Conservation (phyloP, 1,284 basidiomycete genomes). For the Sanghuangporus baumii region DNA sequence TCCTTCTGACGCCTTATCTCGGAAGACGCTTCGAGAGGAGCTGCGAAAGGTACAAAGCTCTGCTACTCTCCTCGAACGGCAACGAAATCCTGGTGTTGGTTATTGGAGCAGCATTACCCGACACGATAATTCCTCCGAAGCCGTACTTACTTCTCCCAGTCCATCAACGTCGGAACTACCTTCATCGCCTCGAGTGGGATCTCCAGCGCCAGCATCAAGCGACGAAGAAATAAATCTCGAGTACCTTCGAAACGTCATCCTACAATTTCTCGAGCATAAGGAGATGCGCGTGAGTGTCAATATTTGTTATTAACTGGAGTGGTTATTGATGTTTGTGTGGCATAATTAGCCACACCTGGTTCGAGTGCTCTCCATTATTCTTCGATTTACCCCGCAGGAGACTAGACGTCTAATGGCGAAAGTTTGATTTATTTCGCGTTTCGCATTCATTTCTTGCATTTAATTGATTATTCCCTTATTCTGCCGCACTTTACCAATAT, state of each 20-base stretch:
- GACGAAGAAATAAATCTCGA: constrained; percentile 94
- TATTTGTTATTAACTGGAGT: constrained; percentile 14
- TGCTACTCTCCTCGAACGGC: constrained; percentile 80
- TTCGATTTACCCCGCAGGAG: constrained; percentile 92
- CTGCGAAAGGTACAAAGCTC: constrained; percentile 90
- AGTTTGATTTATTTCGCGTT: constrained; percentile 27
- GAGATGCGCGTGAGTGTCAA: constrained; percentile 71
- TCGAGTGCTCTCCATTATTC: constrained; percentile 82
- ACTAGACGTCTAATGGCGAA: constrained; percentile 80
- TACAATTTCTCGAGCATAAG: constrained; percentile 89
- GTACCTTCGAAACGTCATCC: constrained; percentile 88
- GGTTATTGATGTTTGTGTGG: constrained; percentile 10
- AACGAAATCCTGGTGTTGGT: constrained; percentile 88
- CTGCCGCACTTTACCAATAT: too few relatives aligned
- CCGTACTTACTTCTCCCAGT: constrained; percentile 43
- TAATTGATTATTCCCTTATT: not conserved
- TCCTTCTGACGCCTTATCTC: constrained; percentile 8
- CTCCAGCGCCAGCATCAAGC: constrained; percentile 43
- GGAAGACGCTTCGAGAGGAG: constrained; percentile 81
- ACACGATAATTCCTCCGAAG: constrained; percentile 34
- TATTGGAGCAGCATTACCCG: constrained; percentile 65
- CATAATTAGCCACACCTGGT: constrained; percentile 74
- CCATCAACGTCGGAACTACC: constrained; percentile 35
- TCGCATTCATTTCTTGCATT: not conserved
- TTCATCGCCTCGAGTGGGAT: constrained; percentile 25